Conservation (phyloP, 2,329 filamentous ascomycete species). For the Microdochium nivale region DNA sequence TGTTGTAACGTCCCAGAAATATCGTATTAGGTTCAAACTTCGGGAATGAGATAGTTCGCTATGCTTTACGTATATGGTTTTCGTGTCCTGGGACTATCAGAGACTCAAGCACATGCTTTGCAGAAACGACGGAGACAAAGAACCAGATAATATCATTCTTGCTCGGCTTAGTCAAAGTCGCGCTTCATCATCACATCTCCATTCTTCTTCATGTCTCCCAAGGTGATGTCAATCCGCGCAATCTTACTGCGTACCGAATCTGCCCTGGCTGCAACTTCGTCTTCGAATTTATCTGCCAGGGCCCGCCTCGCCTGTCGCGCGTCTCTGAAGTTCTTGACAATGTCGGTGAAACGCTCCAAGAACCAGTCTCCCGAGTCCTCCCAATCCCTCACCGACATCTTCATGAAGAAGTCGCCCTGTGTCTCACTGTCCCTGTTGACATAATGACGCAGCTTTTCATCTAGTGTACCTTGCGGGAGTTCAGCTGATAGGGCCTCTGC, state of each 20-base stretch:
- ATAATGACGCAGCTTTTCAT: constrained; percentile 40
- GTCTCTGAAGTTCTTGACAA: constrained; percentile 39
- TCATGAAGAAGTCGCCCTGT: constrained; percentile 40
- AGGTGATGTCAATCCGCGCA: constrained; percentile 45
- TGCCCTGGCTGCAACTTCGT: constrained; percentile 45
- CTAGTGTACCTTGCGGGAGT: constrained; percentile 29
- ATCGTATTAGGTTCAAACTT: no score
- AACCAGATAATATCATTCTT: constrained; percentile 21
- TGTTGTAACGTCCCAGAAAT: constrained; percentile 29
- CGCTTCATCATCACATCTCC: constrained; percentile 42
- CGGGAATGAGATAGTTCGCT: no score
- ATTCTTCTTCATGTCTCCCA: constrained; percentile 46
- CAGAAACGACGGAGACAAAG: constrained; percentile 1
- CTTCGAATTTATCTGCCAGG: constrained; percentile 42
- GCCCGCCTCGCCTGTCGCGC: constrained; percentile 40
- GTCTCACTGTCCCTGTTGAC: constrained; percentile 28
- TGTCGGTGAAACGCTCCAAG: constrained; percentile 39
- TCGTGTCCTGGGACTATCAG: no score
- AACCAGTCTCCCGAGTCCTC: constrained; percentile 54
- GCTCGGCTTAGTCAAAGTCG: constrained; percentile 23
- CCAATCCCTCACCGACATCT: constrained; percentile 48
- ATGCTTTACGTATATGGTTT: no score
- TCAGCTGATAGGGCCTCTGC: constrained; percentile 26
- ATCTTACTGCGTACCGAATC: constrained; percentile 43
- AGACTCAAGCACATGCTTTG: no score